Percentiles rank a stretch among this genome's conserved stretches.
These are phyloP conservation scores for Drosera spatulata DNA, from an alignment of 179 eudicot species.

Conservation along the genomic window DNA sequence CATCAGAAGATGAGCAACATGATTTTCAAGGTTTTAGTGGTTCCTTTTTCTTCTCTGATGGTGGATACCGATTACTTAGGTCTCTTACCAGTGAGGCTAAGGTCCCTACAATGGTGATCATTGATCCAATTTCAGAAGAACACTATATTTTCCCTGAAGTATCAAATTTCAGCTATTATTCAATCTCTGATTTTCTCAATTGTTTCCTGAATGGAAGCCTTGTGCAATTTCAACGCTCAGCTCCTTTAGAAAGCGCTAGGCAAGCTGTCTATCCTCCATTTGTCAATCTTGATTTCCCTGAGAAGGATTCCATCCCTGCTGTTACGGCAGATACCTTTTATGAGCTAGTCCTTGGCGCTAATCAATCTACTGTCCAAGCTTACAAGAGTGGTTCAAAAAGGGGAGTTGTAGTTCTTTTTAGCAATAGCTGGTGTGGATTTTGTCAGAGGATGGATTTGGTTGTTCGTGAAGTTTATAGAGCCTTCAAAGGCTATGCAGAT, in stretches of 20 bases:
- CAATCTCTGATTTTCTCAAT: slow-evolving; percentile 40
- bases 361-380: slow-evolving; percentile 26
- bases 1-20: slow-evolving; percentile 15
- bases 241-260: slow-evolving; percentile 24
- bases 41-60: slow-evolving; percentile 63
- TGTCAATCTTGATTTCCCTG: slow-evolving; percentile 77
- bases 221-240: slow-evolving; percentile 51
- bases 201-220: slow-evolving; percentile 60
- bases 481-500: slow-evolving; percentile 42
- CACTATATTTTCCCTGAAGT: slow-evolving; percentile 58
- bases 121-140: slow-evolving; percentile 57
- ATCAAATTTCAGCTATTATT: slow-evolving; percentile 24
- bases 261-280: slow-evolving; percentile 62
- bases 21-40: slow-evolving; percentile 20
- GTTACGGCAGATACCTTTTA: slow-evolving; percentile 45
- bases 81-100: slow-evolving; percentile 44
- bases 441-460: slow-evolving; percentile 85
- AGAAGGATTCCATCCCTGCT: slow-evolving; percentile 55
- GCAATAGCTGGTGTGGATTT: slow-evolving; percentile 84
- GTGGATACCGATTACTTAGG: slow-evolving; percentile 51
- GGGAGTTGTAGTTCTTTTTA: slow-evolving; percentile 76
- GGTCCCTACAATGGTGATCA: slow-evolving; percentile 58
- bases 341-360: slow-evolving; percentile 56
- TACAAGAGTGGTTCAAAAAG: slow-evolving; percentile 31
- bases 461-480: slow-evolving; percentile 73